Percentiles rank a stretch among this genome's conserved stretches.
Conservation (phyloP, 1,284 basidiomycete species). For the Boletellus deceptivus region DNA sequence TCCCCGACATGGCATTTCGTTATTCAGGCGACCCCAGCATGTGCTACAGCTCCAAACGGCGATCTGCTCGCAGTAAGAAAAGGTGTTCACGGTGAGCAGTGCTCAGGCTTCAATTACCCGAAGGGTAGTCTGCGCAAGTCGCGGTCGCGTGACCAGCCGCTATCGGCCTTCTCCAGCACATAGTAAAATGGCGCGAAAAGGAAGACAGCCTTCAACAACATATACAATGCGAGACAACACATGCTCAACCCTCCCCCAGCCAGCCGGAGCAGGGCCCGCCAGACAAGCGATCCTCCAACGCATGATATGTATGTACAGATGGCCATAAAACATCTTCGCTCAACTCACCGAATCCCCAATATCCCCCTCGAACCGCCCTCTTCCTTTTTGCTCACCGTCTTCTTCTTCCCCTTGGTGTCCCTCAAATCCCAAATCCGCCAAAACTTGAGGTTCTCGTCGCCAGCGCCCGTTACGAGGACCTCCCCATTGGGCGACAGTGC, state of each 20-base stretch:
- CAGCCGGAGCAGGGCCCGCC: neutral
- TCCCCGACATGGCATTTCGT: too few relatives aligned
- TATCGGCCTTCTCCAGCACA: too few relatives aligned
- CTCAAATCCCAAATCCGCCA: conserved; percentile 77
- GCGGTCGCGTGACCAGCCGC: too few relatives aligned
- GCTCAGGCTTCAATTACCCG: too few relatives aligned
- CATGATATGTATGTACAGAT: too few relatives aligned
- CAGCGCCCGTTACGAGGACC: conserved; percentile 85
- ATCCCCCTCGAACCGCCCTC: conserved; percentile 34
- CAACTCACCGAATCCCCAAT: conserved; percentile 33
- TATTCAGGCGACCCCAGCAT: too few relatives aligned
- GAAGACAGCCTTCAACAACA: neutral
- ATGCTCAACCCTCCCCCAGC: neutral
- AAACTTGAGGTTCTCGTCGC: conserved; percentile 94
- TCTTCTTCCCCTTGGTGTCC: conserved; percentile 46
- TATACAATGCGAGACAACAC: neutral
- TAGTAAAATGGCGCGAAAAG: too few relatives aligned
- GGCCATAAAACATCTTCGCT: too few relatives aligned
- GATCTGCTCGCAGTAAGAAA: too few relatives aligned
- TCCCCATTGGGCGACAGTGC: conserved; percentile 87
- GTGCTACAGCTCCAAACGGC: too few relatives aligned
- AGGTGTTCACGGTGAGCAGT: too few relatives aligned
- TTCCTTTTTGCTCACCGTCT: conserved; percentile 36
- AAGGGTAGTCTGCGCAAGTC: too few relatives aligned
- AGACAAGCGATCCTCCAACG: neutral